A percentile compares a stretch with the other conserved stretches of the same genome.
phyloP scores from a whole-genome alignment of 1,284 basidiomycete species.

The Ceratorhiza oryzae-sativae region DNA sequence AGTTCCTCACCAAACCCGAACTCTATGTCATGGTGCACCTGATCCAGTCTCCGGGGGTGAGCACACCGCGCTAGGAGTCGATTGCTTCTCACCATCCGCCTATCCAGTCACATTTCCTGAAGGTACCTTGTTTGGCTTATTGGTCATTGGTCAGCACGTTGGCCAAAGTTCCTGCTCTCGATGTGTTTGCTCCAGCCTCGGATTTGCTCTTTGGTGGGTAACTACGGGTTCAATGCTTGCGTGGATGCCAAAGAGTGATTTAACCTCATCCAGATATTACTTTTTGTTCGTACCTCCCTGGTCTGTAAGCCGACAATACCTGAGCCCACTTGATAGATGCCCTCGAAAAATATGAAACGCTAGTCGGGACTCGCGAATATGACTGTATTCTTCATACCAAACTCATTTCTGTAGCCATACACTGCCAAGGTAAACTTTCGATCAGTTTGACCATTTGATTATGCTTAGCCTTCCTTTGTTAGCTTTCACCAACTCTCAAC shows the following conservation, averaged over 20 bases:
- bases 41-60: slow-evolving; percentile 75
- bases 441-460: neutral
- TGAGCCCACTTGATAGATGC: slow-evolving; percentile 17
- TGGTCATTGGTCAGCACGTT: slow-evolving; percentile 73
- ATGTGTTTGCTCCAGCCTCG: slow-evolving; percentile 41
- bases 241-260: neutral
- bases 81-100: neutral
- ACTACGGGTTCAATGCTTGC: neutral
- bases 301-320: neutral
- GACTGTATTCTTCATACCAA: slow-evolving; percentile 38
- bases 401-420: slow-evolving; percentile 31
- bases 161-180: slow-evolving; percentile 61
- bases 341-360: slow-evolving; percentile 36
- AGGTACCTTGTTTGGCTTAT: slow-evolving; percentile 79
- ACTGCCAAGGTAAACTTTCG: slow-evolving; percentile 37
- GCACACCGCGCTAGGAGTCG: slow-evolving; percentile 45
- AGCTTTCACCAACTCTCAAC: slow-evolving; percentile 42
- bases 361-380: slow-evolving; percentile 33
- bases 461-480: neutral
- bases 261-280: slow-evolving; percentile 1
- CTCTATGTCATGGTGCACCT: slow-evolving; percentile 68
- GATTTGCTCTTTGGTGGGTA: slow-evolving; percentile 42
- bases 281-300: slow-evolving; percentile 3
- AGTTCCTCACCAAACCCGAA: slow-evolving; percentile 69
- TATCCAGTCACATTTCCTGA: slow-evolving; percentile 77